Conservation (phyloP, 2,329 filamentous ascomycete genomes). For the Lecanicillium sp. region DNA sequence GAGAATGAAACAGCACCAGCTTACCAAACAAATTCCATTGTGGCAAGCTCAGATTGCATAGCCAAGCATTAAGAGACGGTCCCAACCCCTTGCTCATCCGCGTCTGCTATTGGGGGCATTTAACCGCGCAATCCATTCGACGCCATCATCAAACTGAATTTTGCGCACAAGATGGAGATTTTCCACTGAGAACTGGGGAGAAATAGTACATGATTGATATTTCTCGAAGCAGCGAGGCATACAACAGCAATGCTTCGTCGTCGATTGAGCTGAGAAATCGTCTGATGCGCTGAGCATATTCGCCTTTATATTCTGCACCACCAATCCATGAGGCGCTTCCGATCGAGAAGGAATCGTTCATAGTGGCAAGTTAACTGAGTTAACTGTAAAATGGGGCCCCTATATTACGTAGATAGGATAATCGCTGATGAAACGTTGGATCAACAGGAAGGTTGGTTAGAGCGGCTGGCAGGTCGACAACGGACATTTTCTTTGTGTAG, state of each 20-base stretch:
- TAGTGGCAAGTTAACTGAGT: too few relatives aligned
- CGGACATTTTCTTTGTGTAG: too few relatives aligned
- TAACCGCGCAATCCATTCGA: constrained; percentile 1
- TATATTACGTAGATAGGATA: too few relatives aligned
- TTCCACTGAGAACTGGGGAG: constrained; percentile 2
- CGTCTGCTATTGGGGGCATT: not conserved
- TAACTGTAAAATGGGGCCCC: too few relatives aligned
- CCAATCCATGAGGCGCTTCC: constrained; percentile 2
- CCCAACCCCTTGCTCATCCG: too few relatives aligned
- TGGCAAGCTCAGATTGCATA: constrained; percentile 5
- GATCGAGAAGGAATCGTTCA: not conserved
- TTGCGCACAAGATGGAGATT: constrained; percentile 1
- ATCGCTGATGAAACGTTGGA: too few relatives aligned
- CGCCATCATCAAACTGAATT: constrained; percentile 2
- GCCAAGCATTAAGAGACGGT: not conserved
- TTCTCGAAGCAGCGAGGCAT: constrained; percentile 4
- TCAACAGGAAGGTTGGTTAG: too few relatives aligned
- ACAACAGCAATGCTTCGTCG: not conserved
- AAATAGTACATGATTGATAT: not conserved
- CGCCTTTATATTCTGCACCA: constrained; percentile 1
- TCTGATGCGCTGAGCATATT: constrained; percentile 1
- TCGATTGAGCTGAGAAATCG: not conserved
- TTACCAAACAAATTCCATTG: constrained; percentile 4
- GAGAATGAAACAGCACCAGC: not conserved
- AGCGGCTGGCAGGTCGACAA: too few relatives aligned